Conservation (phyloP, 495 filamentous ascomycete species). For the Haplographium delicatum region DNA sequence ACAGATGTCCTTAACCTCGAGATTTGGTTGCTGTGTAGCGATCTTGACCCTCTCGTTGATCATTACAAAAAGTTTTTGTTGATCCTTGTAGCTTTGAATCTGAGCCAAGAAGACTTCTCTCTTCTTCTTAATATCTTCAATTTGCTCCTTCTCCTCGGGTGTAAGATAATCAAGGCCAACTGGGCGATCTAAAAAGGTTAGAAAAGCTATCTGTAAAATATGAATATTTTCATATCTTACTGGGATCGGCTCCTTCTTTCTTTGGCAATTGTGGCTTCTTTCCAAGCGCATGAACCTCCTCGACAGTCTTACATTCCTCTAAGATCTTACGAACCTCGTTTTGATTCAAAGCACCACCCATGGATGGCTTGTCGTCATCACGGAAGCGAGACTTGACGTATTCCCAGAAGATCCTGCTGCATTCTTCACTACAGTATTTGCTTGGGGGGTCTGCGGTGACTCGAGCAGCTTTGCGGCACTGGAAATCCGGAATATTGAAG, state of each 20-base stretch:
- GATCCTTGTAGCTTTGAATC: conserved; percentile 3
- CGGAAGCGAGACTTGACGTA: conserved; percentile 45
- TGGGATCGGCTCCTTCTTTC: conserved; percentile 9
- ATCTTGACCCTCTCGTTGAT: conserved; percentile 9
- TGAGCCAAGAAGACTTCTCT: not conserved
- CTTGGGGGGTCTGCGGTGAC: conserved; percentile 39
- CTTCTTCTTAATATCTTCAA: conserved; percentile 5
- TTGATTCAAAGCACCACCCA: conserved; percentile 17
- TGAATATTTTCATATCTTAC: conserved; percentile 6
- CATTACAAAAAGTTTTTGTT: conserved; percentile 12
- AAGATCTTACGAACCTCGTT: conserved; percentile 53
- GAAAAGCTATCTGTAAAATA: not conserved
- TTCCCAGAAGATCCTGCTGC: conserved; percentile 39
- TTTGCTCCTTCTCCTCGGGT: conserved; percentile 10
- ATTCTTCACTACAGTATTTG: conserved; percentile 69
- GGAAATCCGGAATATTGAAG: conserved; percentile 13
- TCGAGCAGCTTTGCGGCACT: conserved; percentile 58
- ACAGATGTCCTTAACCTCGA: conserved; percentile 51
- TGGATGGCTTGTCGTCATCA: conserved; percentile 13
- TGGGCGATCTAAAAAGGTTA: conserved; percentile 6
- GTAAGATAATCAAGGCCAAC: conserved; percentile 17
- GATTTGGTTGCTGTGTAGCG: conserved; percentile 11
- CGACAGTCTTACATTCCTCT: conserved; percentile 39
- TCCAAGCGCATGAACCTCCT: conserved; percentile 54
- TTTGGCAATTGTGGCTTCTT: conserved; percentile 26